Percentiles rank a stretch among this genome's conserved stretches.
phyloP scores from a whole-genome alignment of 352 stramenopile species.

The Blastocystis hominis region DNA sequence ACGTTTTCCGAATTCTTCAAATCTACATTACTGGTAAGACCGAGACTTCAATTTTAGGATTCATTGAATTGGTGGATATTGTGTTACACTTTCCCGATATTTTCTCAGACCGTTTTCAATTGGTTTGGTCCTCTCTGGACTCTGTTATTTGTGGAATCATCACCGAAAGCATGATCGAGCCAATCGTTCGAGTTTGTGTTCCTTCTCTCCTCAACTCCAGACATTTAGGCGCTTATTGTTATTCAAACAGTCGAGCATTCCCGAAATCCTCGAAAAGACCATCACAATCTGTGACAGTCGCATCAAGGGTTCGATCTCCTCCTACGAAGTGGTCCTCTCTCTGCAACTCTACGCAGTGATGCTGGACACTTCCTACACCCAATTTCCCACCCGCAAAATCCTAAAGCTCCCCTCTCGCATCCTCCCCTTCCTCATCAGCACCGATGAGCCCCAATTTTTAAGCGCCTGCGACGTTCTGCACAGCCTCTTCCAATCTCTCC shows the following conservation, averaged over 20 bases:
- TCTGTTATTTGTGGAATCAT: neutral
- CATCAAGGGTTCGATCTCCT: neutral
- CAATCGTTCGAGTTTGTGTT: neutral
- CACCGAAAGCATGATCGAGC: neutral
- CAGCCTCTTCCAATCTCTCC: neutral
- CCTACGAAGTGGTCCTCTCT: neutral
- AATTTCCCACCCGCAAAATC: neutral
- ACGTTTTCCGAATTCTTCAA: neutral
- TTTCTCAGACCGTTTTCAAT: neutral
- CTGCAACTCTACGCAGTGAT: neutral
- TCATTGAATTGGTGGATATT: neutral
- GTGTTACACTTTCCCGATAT: neutral
- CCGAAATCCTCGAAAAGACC: neutral
- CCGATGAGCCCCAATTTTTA: neutral
- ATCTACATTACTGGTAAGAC: neutral
- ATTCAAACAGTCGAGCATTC: neutral
- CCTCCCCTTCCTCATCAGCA: neutral
- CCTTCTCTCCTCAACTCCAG: neutral
- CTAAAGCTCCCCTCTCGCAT: neutral
- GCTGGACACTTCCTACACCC: neutral
- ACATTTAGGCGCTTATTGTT: neutral
- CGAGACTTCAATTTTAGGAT: neutral
- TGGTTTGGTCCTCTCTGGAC: neutral
- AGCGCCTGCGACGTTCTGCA: neutral
- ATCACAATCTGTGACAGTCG: neutral